phyloP scores from a whole-genome alignment of 495 filamentous ascomycete species.

The Penicillium samsonianum region DNA sequence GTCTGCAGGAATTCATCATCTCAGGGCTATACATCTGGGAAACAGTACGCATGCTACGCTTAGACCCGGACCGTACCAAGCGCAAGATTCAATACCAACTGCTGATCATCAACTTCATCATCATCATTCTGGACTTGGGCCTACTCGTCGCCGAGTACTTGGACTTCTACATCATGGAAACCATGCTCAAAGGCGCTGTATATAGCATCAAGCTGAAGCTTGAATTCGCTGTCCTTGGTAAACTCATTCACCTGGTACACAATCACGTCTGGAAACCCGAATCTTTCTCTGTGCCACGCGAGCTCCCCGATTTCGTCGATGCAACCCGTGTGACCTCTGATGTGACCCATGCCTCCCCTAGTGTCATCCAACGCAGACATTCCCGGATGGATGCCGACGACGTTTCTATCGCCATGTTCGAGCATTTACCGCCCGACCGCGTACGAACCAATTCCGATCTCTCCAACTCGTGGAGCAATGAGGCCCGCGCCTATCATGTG shows the following conservation, averaged over 20 bases:
- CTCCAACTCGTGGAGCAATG: conserved; percentile 37
- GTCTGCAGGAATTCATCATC: conserved; percentile 61
- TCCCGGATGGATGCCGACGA: conserved; percentile 43
- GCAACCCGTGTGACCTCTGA: conserved; percentile 46
- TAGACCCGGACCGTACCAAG: conserved; percentile 45
- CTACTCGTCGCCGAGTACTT: conserved; percentile 59
- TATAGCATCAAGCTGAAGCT: conserved; percentile 69
- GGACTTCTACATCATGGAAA: conserved; percentile 59
- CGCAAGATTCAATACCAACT: conserved; percentile 60
- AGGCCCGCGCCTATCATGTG: conserved; percentile 32
- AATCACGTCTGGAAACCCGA: conserved; percentile 45
- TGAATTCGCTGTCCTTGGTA: conserved; percentile 62
- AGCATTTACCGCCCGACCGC: conserved; percentile 30
- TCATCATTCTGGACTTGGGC: conserved; percentile 56
- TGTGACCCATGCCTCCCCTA: conserved; percentile 41
- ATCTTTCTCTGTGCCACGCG: conserved; percentile 28
- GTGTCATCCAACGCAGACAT: conserved; percentile 23
- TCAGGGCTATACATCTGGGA: conserved; percentile 62
- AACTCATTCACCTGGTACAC: conserved; percentile 46
- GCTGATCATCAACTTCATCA: conserved; percentile 57
- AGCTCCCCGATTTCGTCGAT: conserved; percentile 49
- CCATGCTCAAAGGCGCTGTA: conserved; percentile 59
- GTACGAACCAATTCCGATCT: conserved; percentile 29
- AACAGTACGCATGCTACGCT: conserved; percentile 50
- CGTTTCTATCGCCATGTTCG: conserved; percentile 49